These are phyloP conservation scores for Picochlorum sp. DNA, from an alignment of 139 green algal species.

Conservation along the genomic window DNA sequence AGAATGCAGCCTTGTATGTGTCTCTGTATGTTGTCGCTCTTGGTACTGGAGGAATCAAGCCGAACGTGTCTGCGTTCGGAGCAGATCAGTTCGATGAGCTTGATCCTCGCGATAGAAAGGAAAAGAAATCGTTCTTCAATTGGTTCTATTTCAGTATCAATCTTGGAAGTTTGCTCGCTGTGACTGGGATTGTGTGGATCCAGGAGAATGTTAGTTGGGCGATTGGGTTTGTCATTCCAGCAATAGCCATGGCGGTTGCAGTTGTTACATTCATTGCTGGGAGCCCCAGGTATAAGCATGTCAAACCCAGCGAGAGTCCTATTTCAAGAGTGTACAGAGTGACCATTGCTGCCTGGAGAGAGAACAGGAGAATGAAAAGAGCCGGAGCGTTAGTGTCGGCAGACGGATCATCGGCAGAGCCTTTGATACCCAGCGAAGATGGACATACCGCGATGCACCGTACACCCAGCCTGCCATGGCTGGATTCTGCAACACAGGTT, in stretches of 20 bases:
- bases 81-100: slow-evolving; percentile 93
- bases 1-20: slow-evolving; percentile 51
- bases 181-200: slow-evolving; percentile 50
- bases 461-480: slow-evolving; percentile 4
- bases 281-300: slow-evolving; percentile 45
- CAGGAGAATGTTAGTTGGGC: slow-evolving; percentile 70
- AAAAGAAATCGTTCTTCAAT: slow-evolving; percentile 94
- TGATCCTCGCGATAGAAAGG: slow-evolving; percentile 53
- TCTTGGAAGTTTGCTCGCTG: slow-evolving; percentile 73
- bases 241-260: slow-evolving; percentile 64
- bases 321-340: slow-evolving; percentile 74
- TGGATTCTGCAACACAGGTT: slow-evolving; percentile 7
- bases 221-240: slow-evolving; percentile 81
- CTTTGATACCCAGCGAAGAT: not conserved
- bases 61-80: slow-evolving; percentile 93
- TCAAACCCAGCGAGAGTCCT: slow-evolving; percentile 66
- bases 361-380: slow-evolving; percentile 23
- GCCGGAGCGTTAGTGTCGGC: not conserved
- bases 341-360: slow-evolving; percentile 48
- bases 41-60: slow-evolving; percentile 95
- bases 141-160: slow-evolving; percentile 98
- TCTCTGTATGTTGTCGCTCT: slow-evolving; percentile 80
- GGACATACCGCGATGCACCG: not conserved
- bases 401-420: not conserved
- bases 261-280: slow-evolving; percentile 70